Evolutionary conservation across 768 basidiomycete species (phyloP).

Genomic region (Trametopsis cervina): DNA sequence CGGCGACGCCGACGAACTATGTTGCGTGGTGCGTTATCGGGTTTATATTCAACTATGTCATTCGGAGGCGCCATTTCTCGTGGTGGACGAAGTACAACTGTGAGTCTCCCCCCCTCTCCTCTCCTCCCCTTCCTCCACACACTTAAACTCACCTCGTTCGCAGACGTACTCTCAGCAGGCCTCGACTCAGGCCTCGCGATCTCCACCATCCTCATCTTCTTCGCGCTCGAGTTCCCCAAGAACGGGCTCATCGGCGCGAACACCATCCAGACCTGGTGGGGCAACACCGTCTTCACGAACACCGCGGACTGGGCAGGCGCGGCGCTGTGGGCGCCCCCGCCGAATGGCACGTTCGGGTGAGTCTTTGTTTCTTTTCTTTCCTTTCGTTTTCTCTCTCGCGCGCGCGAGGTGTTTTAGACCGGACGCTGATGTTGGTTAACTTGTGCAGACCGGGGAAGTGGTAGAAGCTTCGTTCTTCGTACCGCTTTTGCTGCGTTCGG

Average conservation of each 20-base stretch:
- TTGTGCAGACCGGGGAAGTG: no score
- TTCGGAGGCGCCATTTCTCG: slow-evolving; percentile 30
- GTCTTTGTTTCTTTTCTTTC: no score
- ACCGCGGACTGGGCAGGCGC: slow-evolving; percentile 27
- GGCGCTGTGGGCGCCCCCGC: slow-evolving; percentile 17
- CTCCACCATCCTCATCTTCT: slow-evolving; percentile 48
- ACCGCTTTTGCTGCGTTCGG: no score
- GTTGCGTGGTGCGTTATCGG: slow-evolving; percentile 31
- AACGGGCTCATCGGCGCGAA: slow-evolving; percentile 52
- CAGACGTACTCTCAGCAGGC: slow-evolving; percentile 64
- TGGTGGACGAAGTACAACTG: slow-evolving; percentile 37
- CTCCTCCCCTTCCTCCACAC: neutral
- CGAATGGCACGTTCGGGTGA: slow-evolving; percentile 23
- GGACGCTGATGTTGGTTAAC: no score
- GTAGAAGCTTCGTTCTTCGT: no score
- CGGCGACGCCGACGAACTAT: slow-evolving; percentile 35
- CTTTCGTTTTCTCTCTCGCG: no score
- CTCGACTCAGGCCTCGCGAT: slow-evolving; percentile 66
- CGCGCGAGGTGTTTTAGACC: no score
- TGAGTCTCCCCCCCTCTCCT: slow-evolving; percentile 6
- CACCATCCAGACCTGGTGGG: slow-evolving; percentile 63
- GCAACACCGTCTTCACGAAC: slow-evolving; percentile 38
- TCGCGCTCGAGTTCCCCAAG: slow-evolving; percentile 55
- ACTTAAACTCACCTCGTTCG: neutral
- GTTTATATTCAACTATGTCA: slow-evolving; percentile 31